Conservation (phyloP, 371 early-diverging fungal species). For the Mycotypha africana region DNA sequence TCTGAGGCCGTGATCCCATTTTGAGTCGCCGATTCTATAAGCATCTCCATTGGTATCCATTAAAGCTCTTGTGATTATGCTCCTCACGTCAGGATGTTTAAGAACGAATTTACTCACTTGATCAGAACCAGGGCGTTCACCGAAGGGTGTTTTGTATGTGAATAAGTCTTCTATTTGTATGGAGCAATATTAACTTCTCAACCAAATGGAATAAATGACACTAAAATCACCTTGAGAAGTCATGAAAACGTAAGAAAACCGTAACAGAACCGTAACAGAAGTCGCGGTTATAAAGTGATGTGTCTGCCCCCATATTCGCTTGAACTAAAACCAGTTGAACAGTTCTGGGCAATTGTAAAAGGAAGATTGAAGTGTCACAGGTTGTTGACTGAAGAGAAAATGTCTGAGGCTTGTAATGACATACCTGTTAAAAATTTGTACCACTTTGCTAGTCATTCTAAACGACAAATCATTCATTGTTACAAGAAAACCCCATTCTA, state of each 20-base stretch:
- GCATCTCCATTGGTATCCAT: slow-evolving; percentile 9
- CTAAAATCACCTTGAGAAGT: slow-evolving; percentile 12
- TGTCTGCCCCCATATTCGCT: slow-evolving; percentile 3
- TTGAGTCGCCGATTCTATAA: slow-evolving; percentile 7
- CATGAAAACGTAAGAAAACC: slow-evolving; percentile 8
- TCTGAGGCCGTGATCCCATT: slow-evolving; percentile 9
- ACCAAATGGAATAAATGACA: slow-evolving; percentile 9
- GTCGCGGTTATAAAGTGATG: slow-evolving; percentile 1
- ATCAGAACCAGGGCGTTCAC: slow-evolving; percentile 10
- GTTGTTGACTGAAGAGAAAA: slow-evolving; percentile 4
- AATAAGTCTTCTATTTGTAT: slow-evolving; percentile 5
- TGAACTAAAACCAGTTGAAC: slow-evolving; percentile 3
- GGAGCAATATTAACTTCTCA: slow-evolving; percentile 1
- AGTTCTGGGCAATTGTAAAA: slow-evolving; percentile 1
- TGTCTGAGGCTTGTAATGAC: slow-evolving; percentile 2
- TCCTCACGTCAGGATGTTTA: slow-evolving; percentile 6
- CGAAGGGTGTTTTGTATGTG: slow-evolving; percentile 6
- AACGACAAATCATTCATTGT: slow-evolving; percentile 4
- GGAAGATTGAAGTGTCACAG: slow-evolving; percentile 4
- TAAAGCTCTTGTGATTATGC: slow-evolving; percentile 3
- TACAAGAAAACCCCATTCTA: slow-evolving; percentile 2
- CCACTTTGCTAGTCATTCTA: slow-evolving; percentile 1
- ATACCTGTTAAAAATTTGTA: slow-evolving; percentile 1
- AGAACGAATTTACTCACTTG: slow-evolving; percentile 8
- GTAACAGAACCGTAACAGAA: slow-evolving; percentile 7